Base-by-base conservation (phyloP, 2,329 filamentous ascomycete species). In the Lachnellula hyalina region DNA sequence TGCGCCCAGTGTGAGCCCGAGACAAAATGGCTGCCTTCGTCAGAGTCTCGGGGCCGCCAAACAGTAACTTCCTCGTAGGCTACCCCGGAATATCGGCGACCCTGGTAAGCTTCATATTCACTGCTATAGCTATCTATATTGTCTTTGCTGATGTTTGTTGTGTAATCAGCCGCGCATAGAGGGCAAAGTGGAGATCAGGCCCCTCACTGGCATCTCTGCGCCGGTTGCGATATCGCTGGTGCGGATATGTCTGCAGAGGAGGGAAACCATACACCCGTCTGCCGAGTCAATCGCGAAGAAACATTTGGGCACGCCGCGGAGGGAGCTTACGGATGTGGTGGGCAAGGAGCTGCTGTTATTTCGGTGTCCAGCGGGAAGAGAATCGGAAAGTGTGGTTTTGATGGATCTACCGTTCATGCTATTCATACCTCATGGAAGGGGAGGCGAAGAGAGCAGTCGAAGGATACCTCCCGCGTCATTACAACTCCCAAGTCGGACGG, bases 81-180 rank as follows among this genome's bases (percentile, higher is more conserved):
- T 99, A 97, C 73, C 94, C 94, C 53, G 94, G 94, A 65, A 97
- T 99, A 73, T 96, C 93, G 53, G 94, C 94, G 68, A 99, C 94
- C 38, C 75, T 96, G 83, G 92, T 96, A 81, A 75, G 90, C 83
- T 55, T 47, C 46, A 45, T 51, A 48, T n/a, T 47, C 34, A 14
- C 34, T 46, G 34, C 55, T 53, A 54, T 60, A 36, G 23, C 5
- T 42, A 9, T 35, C 11, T n/a, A 28, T 42, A 21, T 54, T 65
- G 61, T 56, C 56, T 58, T 62, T 60, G 46, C 51, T 61, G 45
- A 62, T 52, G n/a, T 48, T 47, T 38, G 21, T 47, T 53, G 42
- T 57, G 40, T 44, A 36, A 50, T n/a, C 68, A 96, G 90, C 94
- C 94, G 68, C 89, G 94, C 70, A 93, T 99, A 75, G 93, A 96